Percentiles rank a stretch among this genome's conserved stretches.
phyloP scores from a whole-genome alignment of 257 asterid species.

The Ajuga chamaepitys region DNA sequence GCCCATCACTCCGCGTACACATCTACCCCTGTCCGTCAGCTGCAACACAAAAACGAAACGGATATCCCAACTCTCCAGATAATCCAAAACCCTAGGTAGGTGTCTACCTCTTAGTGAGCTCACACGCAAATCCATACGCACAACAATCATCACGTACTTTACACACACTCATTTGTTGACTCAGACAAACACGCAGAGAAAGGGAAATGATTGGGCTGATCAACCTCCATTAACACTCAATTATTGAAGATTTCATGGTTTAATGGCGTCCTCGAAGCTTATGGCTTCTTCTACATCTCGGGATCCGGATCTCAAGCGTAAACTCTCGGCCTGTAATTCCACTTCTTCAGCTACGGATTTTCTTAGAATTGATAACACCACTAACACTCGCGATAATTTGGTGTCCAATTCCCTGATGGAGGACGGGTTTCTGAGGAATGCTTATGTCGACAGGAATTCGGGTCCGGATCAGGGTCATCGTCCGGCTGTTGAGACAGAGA shows the following conservation, averaged over 20 bases:
- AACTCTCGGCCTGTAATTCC: slow-evolving; percentile 29
- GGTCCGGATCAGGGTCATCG: slow-evolving; percentile 26
- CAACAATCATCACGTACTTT: background rate
- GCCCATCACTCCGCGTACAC: slow-evolving; percentile 2
- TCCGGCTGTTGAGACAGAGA: slow-evolving; percentile 24
- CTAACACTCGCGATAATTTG: slow-evolving; percentile 20
- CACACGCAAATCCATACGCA: too few relatives aligned
- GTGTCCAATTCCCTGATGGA: slow-evolving; percentile 18
- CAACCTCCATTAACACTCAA: background rate
- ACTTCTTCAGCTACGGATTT: slow-evolving; percentile 28
- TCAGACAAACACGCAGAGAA: background rate
- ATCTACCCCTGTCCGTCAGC: background rate
- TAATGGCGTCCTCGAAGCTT: slow-evolving; percentile 41
- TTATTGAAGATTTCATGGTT: background rate
- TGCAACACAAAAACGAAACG: background rate
- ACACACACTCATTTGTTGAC: background rate
- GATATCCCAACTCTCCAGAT: slow-evolving; percentile 9
- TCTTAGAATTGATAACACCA: slow-evolving; percentile 22
- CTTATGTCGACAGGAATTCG: slow-evolving; percentile 13
- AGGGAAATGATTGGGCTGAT: slow-evolving; percentile 9
- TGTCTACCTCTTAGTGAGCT: background rate
- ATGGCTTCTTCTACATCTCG: slow-evolving; percentile 40
- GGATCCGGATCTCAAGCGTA: slow-evolving; percentile 45
- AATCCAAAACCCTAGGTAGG: slow-evolving; percentile 30
- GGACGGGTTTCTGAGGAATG: slow-evolving; percentile 26